Conservation (phyloP, 164 flowering plant genomes). For the Houttuynia cordata region DNA sequence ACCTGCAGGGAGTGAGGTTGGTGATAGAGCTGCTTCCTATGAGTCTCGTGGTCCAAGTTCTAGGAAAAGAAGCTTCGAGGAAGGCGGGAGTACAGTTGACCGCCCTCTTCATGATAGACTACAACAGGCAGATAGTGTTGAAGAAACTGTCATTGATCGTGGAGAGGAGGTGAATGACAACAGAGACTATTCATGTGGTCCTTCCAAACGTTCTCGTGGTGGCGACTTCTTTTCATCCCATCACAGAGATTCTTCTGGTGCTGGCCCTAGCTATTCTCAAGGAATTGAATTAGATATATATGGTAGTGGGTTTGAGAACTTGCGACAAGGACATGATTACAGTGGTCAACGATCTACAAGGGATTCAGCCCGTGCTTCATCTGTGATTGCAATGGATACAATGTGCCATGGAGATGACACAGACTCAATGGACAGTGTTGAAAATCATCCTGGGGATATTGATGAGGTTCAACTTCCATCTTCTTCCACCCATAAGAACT, state of each 20-base stretch:
- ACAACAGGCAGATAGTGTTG: slow-evolving; percentile 87
- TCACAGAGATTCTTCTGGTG: slow-evolving; percentile 56
- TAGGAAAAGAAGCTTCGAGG: slow-evolving; percentile 68
- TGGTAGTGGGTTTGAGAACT: slow-evolving; percentile 35
- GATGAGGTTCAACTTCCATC: slow-evolving; percentile 75
- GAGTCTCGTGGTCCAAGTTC: slow-evolving; percentile 93
- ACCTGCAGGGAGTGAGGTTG: slow-evolving; percentile 92
- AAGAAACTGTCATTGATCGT: slow-evolving; percentile 90
- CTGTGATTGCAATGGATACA: slow-evolving; percentile 98
- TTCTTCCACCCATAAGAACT: slow-evolving; percentile 34
- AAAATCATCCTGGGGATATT: slow-evolving; percentile 73
- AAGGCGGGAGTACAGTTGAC: slow-evolving; percentile 86
- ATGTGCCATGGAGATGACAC: slow-evolving; percentile 48
- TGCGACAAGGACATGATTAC: slow-evolving; percentile 42
- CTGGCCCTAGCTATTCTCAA: slow-evolving; percentile 75
- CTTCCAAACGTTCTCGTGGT: slow-evolving; percentile 78
- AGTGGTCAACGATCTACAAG: slow-evolving; percentile 38
- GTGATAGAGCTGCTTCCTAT: slow-evolving; percentile 95
- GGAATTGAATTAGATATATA: slow-evolving; percentile 47
- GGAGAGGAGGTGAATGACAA: slow-evolving; percentile 86
- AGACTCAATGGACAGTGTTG: slow-evolving; percentile 97
- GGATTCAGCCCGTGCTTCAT: slow-evolving; percentile 83
- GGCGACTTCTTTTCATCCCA: slow-evolving; percentile 41
- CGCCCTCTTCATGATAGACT: slow-evolving; percentile 35
- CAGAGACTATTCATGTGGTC: slow-evolving; percentile 66